phyloP scores from a whole-genome alignment of 202 grass and related monocot species.

The Carex arenaria region DNA sequence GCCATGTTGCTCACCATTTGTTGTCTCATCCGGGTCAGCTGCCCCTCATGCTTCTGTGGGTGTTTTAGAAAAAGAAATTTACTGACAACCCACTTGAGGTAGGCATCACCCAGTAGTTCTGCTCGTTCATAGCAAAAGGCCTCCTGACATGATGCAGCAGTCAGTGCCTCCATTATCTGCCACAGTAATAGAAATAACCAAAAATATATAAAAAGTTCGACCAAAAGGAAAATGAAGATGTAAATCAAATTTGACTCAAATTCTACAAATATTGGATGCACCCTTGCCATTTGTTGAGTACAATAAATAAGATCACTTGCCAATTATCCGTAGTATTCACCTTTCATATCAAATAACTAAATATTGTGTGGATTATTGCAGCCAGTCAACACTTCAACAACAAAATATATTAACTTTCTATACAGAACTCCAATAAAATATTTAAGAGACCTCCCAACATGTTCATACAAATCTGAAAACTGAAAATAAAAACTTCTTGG shows the following conservation, averaged over 20 bases:
- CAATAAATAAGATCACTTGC: neutral
- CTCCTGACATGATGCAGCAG: conserved; percentile 99
- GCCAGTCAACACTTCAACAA: neutral
- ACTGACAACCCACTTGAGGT: conserved; percentile 99
- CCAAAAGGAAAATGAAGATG: neutral
- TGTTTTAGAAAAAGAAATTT: conserved; percentile 98
- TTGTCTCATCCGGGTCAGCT: conserved; percentile 94
- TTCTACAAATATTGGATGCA: neutral
- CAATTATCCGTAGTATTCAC: neutral
- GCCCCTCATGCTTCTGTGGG: conserved; percentile 97
- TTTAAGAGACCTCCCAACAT: neutral
- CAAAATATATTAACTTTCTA: neutral
- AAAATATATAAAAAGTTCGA: neutral
- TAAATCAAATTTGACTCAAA: neutral
- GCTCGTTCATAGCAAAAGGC: conserved; percentile 99
- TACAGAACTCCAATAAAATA: neutral
- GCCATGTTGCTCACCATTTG: conserved; percentile 99
- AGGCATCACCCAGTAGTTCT: conserved; percentile 93
- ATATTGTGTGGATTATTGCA: neutral
- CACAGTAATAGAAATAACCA: conserved; percentile 23
- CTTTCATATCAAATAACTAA: neutral
- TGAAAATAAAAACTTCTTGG: neutral
- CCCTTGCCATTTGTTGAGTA: neutral
- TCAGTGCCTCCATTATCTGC: conserved; percentile 97
- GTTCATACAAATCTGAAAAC: neutral